Conservation (phyloP, 2,329 filamentous ascomycete genomes). For the Nothopassalora personata region DNA sequence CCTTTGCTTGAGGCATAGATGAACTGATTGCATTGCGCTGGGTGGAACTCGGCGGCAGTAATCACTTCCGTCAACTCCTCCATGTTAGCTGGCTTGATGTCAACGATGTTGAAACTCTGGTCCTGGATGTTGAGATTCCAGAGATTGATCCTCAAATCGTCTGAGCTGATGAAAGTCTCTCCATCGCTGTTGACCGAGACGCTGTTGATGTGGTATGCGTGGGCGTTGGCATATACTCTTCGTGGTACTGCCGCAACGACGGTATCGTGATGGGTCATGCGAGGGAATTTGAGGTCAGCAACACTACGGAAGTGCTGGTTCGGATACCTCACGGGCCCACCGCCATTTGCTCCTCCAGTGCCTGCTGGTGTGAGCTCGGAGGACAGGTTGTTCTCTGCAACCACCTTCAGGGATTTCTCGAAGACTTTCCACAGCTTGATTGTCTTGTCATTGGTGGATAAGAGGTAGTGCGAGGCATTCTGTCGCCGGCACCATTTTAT, state of each 20-base stretch:
- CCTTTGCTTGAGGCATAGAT: slow-evolving; percentile 99
- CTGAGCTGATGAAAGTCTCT: slow-evolving; percentile 98
- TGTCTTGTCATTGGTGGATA: slow-evolving; percentile 99
- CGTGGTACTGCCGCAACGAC: slow-evolving; percentile 94
- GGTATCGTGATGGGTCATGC: slow-evolving; percentile 95
- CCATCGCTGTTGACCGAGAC: slow-evolving; percentile 99
- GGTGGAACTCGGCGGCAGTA: slow-evolving; percentile 96
- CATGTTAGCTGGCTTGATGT: slow-evolving; percentile 99
- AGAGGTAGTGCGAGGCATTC: slow-evolving; percentile 95
- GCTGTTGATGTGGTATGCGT: slow-evolving; percentile 99
- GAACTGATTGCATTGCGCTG: slow-evolving; percentile 97
- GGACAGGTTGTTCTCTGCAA: slow-evolving; percentile 97
- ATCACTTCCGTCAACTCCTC: slow-evolving; percentile 98
- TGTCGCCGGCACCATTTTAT: slow-evolving; percentile 99
- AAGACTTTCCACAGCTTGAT: slow-evolving; percentile 99
- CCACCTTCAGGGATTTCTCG: slow-evolving; percentile 97
- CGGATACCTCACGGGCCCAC: slow-evolving; percentile 69
- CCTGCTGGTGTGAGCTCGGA: slow-evolving; percentile 79
- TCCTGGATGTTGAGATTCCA: slow-evolving; percentile 99
- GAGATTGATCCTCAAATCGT: slow-evolving; percentile 93
- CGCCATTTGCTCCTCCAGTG: slow-evolving; percentile 60
- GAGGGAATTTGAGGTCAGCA: slow-evolving; percentile 82
- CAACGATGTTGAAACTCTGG: slow-evolving; percentile 99
- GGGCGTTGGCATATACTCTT: slow-evolving; percentile 94
- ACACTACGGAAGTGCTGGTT: slow-evolving; percentile 72